Evolutionary conservation across 352 stramenopile genomes (phyloP), one percentile per base, ranked within the genome.

Genomic region (Phytopythium helicoides): DNA sequence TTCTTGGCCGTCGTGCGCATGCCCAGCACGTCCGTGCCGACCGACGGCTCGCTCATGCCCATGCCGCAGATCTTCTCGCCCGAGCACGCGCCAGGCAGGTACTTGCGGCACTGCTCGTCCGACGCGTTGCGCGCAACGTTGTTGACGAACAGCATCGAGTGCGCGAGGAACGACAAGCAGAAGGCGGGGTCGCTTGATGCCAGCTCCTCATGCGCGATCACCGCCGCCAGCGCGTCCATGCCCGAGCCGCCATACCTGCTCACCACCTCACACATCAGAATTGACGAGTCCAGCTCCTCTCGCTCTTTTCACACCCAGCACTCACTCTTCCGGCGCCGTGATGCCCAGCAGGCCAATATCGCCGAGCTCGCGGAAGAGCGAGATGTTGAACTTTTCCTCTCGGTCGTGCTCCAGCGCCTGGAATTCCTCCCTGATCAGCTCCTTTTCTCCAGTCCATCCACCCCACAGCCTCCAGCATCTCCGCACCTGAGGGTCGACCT

Each of bases 31-130:
- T 97, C 90, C 2, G 90, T 97, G 38, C 97, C 97, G 38, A 97
- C 94, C 26, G 93, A 96, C 23, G 97, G 97, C 76, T 99, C 97
- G 66, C 86, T 98, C 97, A 99, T 99, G 48, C 91, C 95, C 96
- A 99, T 99, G 31, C 97, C 97, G 52, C 97, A 97, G 64, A 99
- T 98, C 54, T 90, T 91, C 11, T 75, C 80, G 28, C 97, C 97
- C 3, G 86, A 88, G 64, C 96, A 99, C 41, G 94, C 81, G 19
- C 69, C 73, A 31, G 96, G 96, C 0, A 99, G 71, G 68, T 89
- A 94, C 68, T 91, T 89, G 25, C 68, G 50, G 52, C 81, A 96
- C 70, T 97, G 92, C 22, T 67, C 86, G 11, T 96, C 69, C 38
- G 67, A 96, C 18, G 87, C 92, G 65, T 98, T 98, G 45, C 75